A percentile compares a stretch with the other conserved stretches of the same genome.
Evolutionary conservation across 2,329 filamentous ascomycete species (phyloP).

Genomic region (Colletotrichum paranaense): DNA sequence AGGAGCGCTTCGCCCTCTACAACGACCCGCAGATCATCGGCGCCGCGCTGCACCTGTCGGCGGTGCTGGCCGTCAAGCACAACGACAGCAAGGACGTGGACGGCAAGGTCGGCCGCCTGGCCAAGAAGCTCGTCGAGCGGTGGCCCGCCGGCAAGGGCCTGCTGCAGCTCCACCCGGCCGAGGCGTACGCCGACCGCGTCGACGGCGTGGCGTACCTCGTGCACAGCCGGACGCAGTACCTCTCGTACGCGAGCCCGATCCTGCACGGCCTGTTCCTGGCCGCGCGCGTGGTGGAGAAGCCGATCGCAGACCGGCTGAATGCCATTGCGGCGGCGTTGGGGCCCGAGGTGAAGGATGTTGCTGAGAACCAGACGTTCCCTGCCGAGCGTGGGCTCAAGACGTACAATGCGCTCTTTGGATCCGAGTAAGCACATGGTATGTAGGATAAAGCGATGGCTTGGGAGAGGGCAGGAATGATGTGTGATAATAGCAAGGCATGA

Average conservation of each 20-base stretch:
- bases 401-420: conserved; percentile 20
- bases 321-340: conserved; percentile 51
- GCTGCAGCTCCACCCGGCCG: conserved; percentile 48
- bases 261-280: conserved; percentile 59
- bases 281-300: conserved; percentile 51
- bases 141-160: conserved; percentile 55
- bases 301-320: conserved; percentile 50
- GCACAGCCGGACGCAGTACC: conserved; percentile 46
- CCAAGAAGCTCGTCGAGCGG: conserved; percentile 48
- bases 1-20: conserved; percentile 42
- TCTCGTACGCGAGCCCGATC: conserved; percentile 45
- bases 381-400: conserved; percentile 40
- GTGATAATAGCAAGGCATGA: background rate
- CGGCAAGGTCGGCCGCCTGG: conserved; percentile 51
- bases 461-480: background rate
- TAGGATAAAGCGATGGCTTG: background rate
- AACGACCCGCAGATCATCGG: conserved; percentile 57
- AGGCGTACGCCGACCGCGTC: conserved; percentile 40
- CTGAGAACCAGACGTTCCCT: conserved; percentile 29
- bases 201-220: conserved; percentile 44
- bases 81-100: conserved; percentile 44
- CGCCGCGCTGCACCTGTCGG: conserved; percentile 55
- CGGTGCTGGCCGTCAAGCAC: conserved; percentile 50
- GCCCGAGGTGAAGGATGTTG: conserved; percentile 49
- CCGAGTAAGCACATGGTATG: background rate